Evolutionary conservation across 2,329 filamentous ascomycete genomes (phyloP).

Genomic region (Sporothrix humicola): DNA sequence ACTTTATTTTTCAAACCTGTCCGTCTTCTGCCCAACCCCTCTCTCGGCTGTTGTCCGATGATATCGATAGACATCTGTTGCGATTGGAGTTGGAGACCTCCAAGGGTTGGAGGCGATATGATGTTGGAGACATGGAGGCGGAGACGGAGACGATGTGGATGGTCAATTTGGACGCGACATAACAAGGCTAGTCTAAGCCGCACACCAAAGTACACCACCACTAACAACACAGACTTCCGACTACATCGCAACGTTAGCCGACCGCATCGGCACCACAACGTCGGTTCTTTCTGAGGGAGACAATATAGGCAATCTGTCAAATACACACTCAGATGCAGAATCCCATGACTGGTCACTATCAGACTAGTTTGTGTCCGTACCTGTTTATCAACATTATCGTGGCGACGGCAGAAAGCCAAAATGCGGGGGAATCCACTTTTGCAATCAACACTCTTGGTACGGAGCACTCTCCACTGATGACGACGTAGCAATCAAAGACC

Average conservation of each 20-base stretch:
- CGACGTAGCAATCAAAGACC: background rate
- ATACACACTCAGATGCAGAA: too few relatives aligned
- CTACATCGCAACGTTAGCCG: slow-evolving; percentile 1
- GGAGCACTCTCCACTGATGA: background rate
- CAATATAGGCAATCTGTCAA: too few relatives aligned
- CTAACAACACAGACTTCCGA: background rate
- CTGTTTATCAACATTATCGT: background rate
- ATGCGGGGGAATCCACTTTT: background rate
- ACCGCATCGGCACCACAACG: background rate
- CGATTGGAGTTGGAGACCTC: background rate
- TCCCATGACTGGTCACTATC: background rate
- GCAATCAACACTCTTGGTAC: too few relatives aligned
- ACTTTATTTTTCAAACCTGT: background rate
- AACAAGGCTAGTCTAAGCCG: background rate
- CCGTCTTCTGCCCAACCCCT: background rate
- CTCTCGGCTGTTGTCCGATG: background rate
- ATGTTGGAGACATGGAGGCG: background rate
- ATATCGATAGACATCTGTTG: background rate
- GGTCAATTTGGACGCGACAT: background rate
- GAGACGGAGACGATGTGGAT: too few relatives aligned
- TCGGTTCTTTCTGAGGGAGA: too few relatives aligned
- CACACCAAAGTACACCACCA: background rate
- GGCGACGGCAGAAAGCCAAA: background rate
- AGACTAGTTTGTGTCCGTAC: background rate
- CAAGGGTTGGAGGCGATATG: background rate